Percentiles rank a stretch among this genome's conserved stretches.
phyloP scores from a whole-genome alignment of 257 asterid species.

The Gentiana dahurica region DNA sequence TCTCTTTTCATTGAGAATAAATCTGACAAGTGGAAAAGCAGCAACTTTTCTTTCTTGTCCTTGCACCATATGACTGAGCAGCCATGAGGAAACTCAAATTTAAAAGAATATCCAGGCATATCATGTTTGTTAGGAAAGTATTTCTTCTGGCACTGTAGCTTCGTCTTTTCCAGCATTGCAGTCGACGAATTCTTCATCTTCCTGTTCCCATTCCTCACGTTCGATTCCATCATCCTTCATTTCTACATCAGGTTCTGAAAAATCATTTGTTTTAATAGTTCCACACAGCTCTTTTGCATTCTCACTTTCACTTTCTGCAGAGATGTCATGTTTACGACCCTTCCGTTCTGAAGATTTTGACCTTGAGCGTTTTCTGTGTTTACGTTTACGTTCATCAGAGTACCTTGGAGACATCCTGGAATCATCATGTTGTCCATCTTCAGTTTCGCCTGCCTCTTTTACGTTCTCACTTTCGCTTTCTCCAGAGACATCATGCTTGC shows the following conservation, averaged over 20 bases:
- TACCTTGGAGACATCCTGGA: constrained; percentile 31
- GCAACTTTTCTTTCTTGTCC: background rate
- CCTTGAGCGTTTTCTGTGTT: constrained; percentile 42
- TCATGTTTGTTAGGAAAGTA: constrained; percentile 9
- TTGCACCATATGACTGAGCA: background rate
- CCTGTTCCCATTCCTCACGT: constrained; percentile 15
- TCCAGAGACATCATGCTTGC: constrained; percentile 17
- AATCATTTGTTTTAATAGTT: constrained; percentile 28
- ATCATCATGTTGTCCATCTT: constrained; percentile 14
- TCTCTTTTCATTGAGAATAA: constrained; percentile 7
- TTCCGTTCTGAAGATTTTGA: constrained; percentile 43
- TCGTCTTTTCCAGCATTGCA: constrained; percentile 12
- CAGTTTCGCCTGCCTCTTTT: constrained; percentile 30
- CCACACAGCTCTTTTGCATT: constrained; percentile 17
- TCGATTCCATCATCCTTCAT: constrained; percentile 25
- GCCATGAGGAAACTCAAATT: background rate
- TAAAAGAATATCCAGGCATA: constrained; percentile 2
- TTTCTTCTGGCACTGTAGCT: constrained; percentile 12
- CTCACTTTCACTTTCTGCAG: constrained; percentile 31
- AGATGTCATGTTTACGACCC: constrained; percentile 18
- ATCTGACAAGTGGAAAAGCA: background rate
- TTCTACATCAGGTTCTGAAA: constrained; percentile 16
- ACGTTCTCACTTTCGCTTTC: constrained; percentile 32
- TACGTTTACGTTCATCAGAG: constrained; percentile 46
- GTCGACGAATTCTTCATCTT: constrained; percentile 13